A percentile compares a stretch with the other conserved stretches of the same genome.
Evolutionary conservation across 164 flowering plant genomes (phyloP).

Genomic region (grape (Vitis vinifera)): DNA sequence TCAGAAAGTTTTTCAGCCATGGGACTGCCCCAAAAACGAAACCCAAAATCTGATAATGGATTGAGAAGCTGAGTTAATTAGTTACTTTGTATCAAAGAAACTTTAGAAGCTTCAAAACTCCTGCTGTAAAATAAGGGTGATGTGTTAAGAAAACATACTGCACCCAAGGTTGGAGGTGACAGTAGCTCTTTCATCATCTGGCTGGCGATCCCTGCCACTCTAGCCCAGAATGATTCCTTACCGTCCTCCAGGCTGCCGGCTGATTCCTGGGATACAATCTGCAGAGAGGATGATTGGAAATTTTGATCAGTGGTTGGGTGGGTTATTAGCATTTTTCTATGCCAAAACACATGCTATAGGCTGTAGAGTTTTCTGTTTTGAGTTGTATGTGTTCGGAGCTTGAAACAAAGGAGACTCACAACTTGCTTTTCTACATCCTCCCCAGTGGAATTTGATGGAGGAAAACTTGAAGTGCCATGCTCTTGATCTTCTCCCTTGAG

Average conservation of each 20-base stretch:
- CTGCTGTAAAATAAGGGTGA: background rate
- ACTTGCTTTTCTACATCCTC: constrained; percentile 31
- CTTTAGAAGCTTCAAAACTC: background rate
- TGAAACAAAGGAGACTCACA: constrained; percentile 30
- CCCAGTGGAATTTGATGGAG: constrained; percentile 23
- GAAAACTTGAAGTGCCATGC: constrained; percentile 18
- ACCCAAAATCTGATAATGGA: constrained; percentile 58
- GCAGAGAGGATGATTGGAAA: background rate
- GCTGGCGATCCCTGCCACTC: constrained; percentile 33
- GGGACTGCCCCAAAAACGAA: constrained; percentile 64
- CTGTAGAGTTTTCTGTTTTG: too few relatives aligned
- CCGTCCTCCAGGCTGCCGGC: constrained; percentile 1
- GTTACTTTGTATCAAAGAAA: background rate
- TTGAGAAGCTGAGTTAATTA: background rate
- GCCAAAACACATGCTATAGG: too few relatives aligned
- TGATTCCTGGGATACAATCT: constrained; percentile 23
- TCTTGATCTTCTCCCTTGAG: constrained; percentile 38
- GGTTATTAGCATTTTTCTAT: too few relatives aligned
- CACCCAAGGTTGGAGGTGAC: constrained; percentile 85
- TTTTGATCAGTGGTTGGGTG: background rate
- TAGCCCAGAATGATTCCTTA: constrained; percentile 25
- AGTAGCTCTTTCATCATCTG: constrained; percentile 62
- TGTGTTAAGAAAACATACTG: constrained; percentile 47
- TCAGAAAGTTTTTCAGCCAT: constrained; percentile 65
- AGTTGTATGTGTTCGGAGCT: too few relatives aligned